phyloP scores from a whole-genome alignment of 2,329 filamentous ascomycete genomes.

The Paracamarosporium sp. region DNA sequence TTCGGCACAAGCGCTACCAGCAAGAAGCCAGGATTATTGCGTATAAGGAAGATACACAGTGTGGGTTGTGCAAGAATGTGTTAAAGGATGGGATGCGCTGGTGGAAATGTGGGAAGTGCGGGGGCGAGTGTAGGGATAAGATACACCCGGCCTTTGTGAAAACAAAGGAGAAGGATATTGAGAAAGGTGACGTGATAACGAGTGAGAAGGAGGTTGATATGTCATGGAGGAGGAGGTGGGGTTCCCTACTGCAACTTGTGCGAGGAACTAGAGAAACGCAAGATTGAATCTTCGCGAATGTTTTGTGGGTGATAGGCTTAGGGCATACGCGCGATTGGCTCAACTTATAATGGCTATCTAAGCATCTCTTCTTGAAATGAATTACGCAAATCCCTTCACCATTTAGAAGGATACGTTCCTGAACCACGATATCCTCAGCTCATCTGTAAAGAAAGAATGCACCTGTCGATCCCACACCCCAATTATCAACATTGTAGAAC shows the following conservation, averaged over 20 bases:
- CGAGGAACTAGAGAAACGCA: no score
- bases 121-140: slow-evolving; percentile 21
- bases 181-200: slow-evolving; percentile 10
- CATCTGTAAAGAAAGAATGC: no score
- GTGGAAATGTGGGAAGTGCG: slow-evolving; percentile 26
- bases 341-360: background rate
- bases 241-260: background rate
- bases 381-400: no score
- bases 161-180: slow-evolving; percentile 16
- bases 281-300: background rate
- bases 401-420: no score
- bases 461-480: no score
- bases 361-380: background rate
- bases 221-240: slow-evolving; percentile 8
- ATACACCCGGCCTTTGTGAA: slow-evolving; percentile 23
- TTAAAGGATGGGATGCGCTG: slow-evolving; percentile 20
- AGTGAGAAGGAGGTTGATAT: background rate
- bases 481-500: no score
- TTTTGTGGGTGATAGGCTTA: background rate
- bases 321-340: background rate
- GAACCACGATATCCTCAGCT: no score
- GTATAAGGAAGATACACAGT: slow-evolving; percentile 8
- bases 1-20: slow-evolving; percentile 17
- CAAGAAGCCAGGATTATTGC: slow-evolving; percentile 21
- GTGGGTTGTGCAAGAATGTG: slow-evolving; percentile 17